Base-by-base conservation (phyloP, 73 alveolate genomes). In the Paramecium octaurelia region DNA sequence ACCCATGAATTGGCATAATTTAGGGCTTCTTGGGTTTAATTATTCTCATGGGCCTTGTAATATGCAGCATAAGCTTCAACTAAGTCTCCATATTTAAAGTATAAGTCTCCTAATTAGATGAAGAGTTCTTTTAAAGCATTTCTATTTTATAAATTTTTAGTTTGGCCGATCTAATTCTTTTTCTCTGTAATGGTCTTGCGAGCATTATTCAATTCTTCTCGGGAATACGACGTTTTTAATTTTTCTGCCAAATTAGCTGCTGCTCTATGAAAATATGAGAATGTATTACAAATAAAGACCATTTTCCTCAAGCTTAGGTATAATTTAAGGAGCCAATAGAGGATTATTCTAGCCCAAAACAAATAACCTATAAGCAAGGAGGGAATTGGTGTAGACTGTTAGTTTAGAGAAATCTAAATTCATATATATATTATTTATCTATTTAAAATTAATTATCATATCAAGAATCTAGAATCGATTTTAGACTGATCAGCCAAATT, bases 401-500 rank as follows among this genome's bases (percentile, higher is more conserved):
- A 64, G 50, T 64, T 64, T 18, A 54, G 69, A 54, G 18, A 54
- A 54, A 54, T 54, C 69, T 54, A 54, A n/a, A 54, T 54, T 54
- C 69, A 54, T 54, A 54, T 48, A 48, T 48, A 48, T 12, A 48
- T 14, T 54, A 54, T n/a, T 18, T 54, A 54, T 54, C 20, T 54
- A 54, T 18, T 54, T 54, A 54, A n/a, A 54, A 54, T 54, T n/a
- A 54, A 54, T 54, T 73, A 73, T 73, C 87, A 73, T 29, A 73
- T 73, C n/a, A 73, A 73, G 31, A 73, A 80, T 46, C 75, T 80
- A 12, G 48, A 48, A 80, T 80, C 75, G 14, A 80, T 80, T 48
- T 80, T 80, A 14, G 91, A 80, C 21, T 80, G 16, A 80, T 80
- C 91, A 38, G 91, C 70, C 46, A 80, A 46, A 24, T 80, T 80